phyloP scores from a whole-genome alignment of 1,284 basidiomycete genomes.

The Trichosporon faecale region DNA sequence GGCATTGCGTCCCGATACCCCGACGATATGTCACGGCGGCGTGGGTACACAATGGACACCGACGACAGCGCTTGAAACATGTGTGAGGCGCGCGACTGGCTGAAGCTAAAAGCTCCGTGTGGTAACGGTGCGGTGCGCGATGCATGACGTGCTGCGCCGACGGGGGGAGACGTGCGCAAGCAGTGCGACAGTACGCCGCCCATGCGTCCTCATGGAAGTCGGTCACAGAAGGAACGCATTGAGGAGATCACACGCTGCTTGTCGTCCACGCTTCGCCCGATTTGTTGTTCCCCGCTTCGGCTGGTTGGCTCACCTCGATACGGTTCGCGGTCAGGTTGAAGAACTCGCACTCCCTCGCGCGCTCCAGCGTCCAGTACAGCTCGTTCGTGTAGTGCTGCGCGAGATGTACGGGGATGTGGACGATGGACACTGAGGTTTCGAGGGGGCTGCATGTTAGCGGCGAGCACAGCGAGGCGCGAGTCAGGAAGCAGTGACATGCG shows the following conservation, averaged over 20 bases:
- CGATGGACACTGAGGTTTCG: slow-evolving; percentile 38
- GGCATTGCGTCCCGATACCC: neutral
- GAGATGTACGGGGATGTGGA: slow-evolving; percentile 40
- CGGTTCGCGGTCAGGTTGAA: slow-evolving; percentile 47
- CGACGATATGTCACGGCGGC: neutral
- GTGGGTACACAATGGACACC: neutral
- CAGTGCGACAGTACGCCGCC: too few relatives aligned
- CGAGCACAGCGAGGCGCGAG: neutral
- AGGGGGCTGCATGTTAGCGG: slow-evolving; percentile 30
- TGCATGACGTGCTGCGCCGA: neutral
- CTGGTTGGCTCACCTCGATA: slow-evolving; percentile 37
- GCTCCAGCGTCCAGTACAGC: slow-evolving; percentile 45
- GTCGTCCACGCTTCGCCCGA: neutral
- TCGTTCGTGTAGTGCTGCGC: slow-evolving; percentile 29
- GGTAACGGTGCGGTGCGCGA: neutral
- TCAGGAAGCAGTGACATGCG: too few relatives aligned
- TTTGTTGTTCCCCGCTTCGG: neutral
- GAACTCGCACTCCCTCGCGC: slow-evolving; percentile 35
- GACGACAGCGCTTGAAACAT: neutral
- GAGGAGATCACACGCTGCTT: neutral
- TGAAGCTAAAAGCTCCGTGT: neutral
- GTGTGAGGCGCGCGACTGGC: neutral
- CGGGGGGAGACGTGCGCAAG: too few relatives aligned
- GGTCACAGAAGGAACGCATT: neutral
- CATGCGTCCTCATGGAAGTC: neutral